Evolutionary conservation across 2,329 filamentous ascomycete species (phyloP).

Genomic region (Salinomyces thailandicus): DNA sequence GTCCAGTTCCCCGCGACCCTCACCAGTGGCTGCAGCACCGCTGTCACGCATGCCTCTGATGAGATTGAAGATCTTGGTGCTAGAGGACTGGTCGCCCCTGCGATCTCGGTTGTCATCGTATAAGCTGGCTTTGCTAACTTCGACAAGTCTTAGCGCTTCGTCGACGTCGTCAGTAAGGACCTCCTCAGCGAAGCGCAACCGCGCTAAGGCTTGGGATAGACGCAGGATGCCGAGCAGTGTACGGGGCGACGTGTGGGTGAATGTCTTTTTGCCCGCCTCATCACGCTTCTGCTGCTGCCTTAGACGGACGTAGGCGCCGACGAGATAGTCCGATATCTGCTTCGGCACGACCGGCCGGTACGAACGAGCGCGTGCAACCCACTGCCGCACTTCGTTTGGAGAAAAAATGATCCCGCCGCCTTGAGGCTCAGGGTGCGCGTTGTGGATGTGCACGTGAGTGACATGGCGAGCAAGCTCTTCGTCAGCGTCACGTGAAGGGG

Average conservation of each 20-base stretch:
- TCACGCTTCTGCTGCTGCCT: constrained; percentile 85
- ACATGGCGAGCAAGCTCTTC: constrained; percentile 94
- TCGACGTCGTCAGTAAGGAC: constrained; percentile 91
- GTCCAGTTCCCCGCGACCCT: constrained; percentile 68
- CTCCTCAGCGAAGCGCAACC: constrained; percentile 74
- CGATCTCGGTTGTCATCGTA: constrained; percentile 57
- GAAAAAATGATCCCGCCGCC: constrained; percentile 66
- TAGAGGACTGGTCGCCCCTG: constrained; percentile 61
- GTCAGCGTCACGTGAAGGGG: constrained; percentile 76
- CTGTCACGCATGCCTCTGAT: constrained; percentile 79
- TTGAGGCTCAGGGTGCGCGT: constrained; percentile 68
- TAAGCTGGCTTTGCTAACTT: constrained; percentile 86
- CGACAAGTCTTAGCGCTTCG: constrained; percentile 79
- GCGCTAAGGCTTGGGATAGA: constrained; percentile 84
- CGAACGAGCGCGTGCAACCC: constrained; percentile 83
- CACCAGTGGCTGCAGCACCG: constrained; percentile 67
- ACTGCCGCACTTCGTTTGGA: constrained; percentile 88
- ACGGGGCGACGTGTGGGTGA: constrained; percentile 86
- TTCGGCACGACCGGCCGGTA: constrained; percentile 80
- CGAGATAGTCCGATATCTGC: constrained; percentile 86
- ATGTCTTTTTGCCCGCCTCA: constrained; percentile 82
- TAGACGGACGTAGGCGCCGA: constrained; percentile 91
- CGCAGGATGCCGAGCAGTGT: constrained; percentile 87
- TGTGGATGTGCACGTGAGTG: constrained; percentile 94
- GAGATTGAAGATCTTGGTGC: constrained; percentile 87